Evolutionary conservation across 176 grass and related monocot species (phyloP).

Genomic region (Tillandsia leiboldiana): DNA sequence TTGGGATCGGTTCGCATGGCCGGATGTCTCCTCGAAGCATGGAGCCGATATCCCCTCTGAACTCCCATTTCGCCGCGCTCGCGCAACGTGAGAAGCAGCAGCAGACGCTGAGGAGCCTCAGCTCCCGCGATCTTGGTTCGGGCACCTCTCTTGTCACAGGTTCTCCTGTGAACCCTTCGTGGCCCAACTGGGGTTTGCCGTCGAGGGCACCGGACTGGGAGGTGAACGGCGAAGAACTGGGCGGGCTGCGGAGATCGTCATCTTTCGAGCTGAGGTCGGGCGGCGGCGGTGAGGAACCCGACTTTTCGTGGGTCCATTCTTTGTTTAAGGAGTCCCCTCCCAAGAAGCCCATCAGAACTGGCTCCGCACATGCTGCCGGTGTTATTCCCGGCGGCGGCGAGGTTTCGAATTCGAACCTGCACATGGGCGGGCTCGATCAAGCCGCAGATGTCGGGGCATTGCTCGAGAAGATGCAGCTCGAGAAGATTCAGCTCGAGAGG

Average conservation of each 20-base stretch:
- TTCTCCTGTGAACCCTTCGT: constrained; percentile 50
- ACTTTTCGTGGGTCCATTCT: constrained; percentile 78
- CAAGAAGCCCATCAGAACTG: constrained; percentile 35
- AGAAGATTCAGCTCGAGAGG: constrained; percentile 66
- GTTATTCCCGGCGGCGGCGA: constrained; percentile 11
- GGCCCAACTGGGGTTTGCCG: constrained; percentile 56
- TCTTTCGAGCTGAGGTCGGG: constrained; percentile 59
- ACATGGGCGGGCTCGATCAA: constrained; percentile 37
- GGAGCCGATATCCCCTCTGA: constrained; percentile 60
- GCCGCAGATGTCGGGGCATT: constrained; percentile 42
- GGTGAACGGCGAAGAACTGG: constrained; percentile 57
- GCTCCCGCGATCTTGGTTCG: constrained; percentile 61
- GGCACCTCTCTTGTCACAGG: constrained; percentile 27
- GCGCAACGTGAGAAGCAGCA: constrained; percentile 61
- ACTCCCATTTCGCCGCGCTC: constrained; percentile 45
- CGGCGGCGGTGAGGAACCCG: constrained; percentile 44
- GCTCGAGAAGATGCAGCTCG: constrained; percentile 68
- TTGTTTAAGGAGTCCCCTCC: constrained; percentile 67
- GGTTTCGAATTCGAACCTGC: constrained; percentile 17
- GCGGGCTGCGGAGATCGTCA: constrained; percentile 57
- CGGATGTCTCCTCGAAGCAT: constrained; percentile 55
- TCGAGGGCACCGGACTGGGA: constrained; percentile 52
- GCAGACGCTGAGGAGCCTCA: constrained; percentile 66
- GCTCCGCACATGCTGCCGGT: constrained; percentile 22
- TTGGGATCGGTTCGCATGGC: constrained; percentile 46